A percentile compares a stretch with the other conserved stretches of the same genome.
phyloP scores from a whole-genome alignment of 2,329 filamentous ascomycete genomes.

The Colletotrichum liriopes region DNA sequence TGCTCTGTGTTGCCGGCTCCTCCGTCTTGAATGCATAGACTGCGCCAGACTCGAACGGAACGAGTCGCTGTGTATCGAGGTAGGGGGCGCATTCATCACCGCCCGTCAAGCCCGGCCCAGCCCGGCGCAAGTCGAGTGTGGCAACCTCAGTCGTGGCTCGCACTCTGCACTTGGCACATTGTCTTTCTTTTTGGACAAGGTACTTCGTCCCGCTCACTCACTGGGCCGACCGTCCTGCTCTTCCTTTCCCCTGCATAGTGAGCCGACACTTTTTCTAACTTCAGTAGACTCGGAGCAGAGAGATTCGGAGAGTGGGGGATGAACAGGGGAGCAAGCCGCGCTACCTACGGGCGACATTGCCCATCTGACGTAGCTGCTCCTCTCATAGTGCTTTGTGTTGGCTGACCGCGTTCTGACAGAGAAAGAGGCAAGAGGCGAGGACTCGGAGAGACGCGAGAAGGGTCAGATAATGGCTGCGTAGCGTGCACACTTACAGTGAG shows the following conservation, averaged over 20 bases:
- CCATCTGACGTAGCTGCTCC: constrained; percentile 35
- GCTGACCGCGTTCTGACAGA: constrained; percentile 24
- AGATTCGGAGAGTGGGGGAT: constrained; percentile 40
- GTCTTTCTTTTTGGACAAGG: not conserved
- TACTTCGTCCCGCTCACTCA: not conserved
- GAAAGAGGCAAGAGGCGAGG: not conserved
- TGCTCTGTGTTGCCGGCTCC: constrained; percentile 3
- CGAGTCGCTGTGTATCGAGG: not conserved
- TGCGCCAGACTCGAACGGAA: not conserved
- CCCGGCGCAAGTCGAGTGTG: constrained; percentile 9
- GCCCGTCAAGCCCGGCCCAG: constrained; percentile 12
- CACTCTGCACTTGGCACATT: not conserved
- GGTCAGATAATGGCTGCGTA: constrained; percentile 14
- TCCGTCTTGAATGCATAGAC: not conserved
- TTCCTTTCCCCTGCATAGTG: constrained; percentile 20
- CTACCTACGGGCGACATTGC: constrained; percentile 22
- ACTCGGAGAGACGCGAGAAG: not conserved
- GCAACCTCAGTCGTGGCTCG: constrained; percentile 15
- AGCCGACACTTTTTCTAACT: constrained; percentile 29
- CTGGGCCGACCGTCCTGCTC: not conserved
- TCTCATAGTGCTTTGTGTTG: not conserved
- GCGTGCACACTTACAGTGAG: not conserved
- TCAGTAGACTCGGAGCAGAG: constrained; percentile 33
- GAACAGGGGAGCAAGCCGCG: constrained; percentile 27
- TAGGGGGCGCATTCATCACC: constrained; percentile 7